Conservation (phyloP, 2,329 filamentous ascomycete species). For the Plenodomus lindquistii region DNA sequence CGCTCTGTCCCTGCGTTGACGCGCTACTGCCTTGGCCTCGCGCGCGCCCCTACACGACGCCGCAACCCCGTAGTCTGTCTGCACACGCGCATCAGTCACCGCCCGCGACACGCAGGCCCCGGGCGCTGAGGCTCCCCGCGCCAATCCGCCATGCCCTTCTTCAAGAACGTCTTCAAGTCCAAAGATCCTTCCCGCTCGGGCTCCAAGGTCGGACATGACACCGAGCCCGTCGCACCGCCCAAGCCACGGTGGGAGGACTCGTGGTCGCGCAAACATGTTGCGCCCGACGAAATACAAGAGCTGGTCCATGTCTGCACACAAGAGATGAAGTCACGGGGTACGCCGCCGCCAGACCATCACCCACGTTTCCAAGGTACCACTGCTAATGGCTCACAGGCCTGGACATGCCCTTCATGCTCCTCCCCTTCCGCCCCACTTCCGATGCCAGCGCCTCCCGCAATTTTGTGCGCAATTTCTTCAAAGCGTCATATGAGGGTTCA, state of each 20-base stretch:
- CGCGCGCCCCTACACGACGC: slow-evolving; percentile 11
- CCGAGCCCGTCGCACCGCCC: slow-evolving; percentile 49
- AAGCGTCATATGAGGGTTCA: slow-evolving; percentile 64
- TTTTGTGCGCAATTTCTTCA: slow-evolving; percentile 92
- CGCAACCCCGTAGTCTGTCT: slow-evolving; percentile 13
- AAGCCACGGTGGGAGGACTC: slow-evolving; percentile 87
- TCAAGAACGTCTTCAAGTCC: slow-evolving; percentile 45
- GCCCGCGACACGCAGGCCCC: slow-evolving; percentile 24
- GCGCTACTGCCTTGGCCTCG: slow-evolving; percentile 16
- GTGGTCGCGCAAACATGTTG: slow-evolving; percentile 79
- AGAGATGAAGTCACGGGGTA: slow-evolving; percentile 93
- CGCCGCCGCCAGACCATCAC: slow-evolving; percentile 30
- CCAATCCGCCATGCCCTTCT: slow-evolving; percentile 40
- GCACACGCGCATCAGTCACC: slow-evolving; percentile 13
- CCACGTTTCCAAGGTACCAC: slow-evolving; percentile 1
- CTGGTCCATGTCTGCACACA: slow-evolving; percentile 81
- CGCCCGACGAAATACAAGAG: slow-evolving; percentile 89
- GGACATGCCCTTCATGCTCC: slow-evolving; percentile 86
- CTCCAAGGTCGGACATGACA: slow-evolving; percentile 29
- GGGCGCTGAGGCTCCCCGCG: slow-evolving; percentile 23
- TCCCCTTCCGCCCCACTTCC: slow-evolving; percentile 91
- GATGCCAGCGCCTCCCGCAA: slow-evolving; percentile 89
- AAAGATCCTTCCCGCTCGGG: slow-evolving; percentile 38
- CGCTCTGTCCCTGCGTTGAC: slow-evolving; percentile 19
- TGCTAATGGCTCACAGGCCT: slow-evolving; percentile 63